Base-by-base conservation (phyloP, 202 grass and related monocot genomes). In the Hordeum pubiflorum region DNA sequence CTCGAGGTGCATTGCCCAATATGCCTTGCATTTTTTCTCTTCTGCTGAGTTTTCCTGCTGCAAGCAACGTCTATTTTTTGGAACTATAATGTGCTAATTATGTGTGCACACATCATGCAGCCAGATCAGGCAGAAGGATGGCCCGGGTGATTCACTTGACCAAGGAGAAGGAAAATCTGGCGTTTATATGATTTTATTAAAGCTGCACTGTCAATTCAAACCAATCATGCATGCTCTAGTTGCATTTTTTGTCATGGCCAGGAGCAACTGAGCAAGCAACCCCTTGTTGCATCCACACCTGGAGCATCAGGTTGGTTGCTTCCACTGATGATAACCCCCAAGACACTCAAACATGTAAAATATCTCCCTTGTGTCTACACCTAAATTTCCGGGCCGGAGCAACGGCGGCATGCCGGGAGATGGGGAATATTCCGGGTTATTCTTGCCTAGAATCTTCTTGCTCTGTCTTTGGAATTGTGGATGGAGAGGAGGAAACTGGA, bases 341-440 rank as follows among this genome's bases (percentile, higher is more conserved):
- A n/a, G 66, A 78, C 20, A 39, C 11, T 27, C 24, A 46, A 72
- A 24, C 39, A 50, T 72, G 15, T 9, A 29, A 6, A 69, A 17
- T 23, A 8, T 17, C 57, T 74, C 66, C 86, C 86, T 33, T 18
- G 37, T 54, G 50, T 15, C 12, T 17, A 8, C 2, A 36, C 31
- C 5, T 1, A 31, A 57, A 22, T 40, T 9, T 67, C 55, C 27
- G 2, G 2, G 33, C 8, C 26, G 4, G 36, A n/a, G 9, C 36
- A 24, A 26, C 12, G 38, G 71, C 52, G 54, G 72, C 24, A n/a
- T 17, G 17, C 48, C 2, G 48, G 37, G 59, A 56, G 70, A 57
- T 14, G 76, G 77, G 66, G 78, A 85, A 85, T 82, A 82, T 78
- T 85, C 87, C 2, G 23, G 78, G 64, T 36, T 34, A 69, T 69